These are phyloP conservation scores for Pseudozyma pruni DNA, from an alignment of 1,284 basidiomycete species.

Conservation along the genomic window DNA sequence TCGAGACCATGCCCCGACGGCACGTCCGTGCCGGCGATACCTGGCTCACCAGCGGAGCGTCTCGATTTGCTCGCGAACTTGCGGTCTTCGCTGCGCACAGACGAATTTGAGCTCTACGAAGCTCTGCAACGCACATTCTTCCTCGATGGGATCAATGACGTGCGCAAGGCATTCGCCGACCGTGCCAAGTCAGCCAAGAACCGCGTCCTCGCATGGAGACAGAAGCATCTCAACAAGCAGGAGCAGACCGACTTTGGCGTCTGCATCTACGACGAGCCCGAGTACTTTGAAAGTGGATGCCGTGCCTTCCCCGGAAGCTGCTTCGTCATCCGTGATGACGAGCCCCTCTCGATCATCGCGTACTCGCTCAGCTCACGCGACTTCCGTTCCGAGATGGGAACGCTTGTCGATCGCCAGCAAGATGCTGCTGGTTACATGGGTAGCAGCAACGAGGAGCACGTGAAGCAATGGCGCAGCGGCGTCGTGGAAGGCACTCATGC, in stretches of 20 bases:
- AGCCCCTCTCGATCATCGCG: conserved; percentile 61
- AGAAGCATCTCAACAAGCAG: conserved; percentile 55
- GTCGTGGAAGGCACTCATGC: conserved; percentile 28
- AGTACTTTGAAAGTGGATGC: conserved; percentile 37
- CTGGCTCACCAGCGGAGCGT: conserved; percentile 27
- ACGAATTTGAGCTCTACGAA: conserved; percentile 61
- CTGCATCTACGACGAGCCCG: conserved; percentile 49
- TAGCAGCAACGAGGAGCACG: conserved; percentile 40
- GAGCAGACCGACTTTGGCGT: conserved; percentile 43
- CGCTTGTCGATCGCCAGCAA: conserved; percentile 20
- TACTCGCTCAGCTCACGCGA: conserved; percentile 60
- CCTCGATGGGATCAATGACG: conserved; percentile 52
- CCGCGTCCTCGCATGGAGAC: conserved; percentile 51
- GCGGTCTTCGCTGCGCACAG: conserved; percentile 36
- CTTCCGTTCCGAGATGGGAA: conserved; percentile 49
- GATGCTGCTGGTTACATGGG: conserved; percentile 37
- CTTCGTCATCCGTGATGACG: conserved; percentile 56
- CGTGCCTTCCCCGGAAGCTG: conserved; percentile 56
- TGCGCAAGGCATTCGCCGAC: conserved; percentile 55
- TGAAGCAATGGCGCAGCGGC: conserved; percentile 50
- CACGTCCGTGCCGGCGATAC: conserved; percentile 9
- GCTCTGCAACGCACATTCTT: conserved; percentile 41
- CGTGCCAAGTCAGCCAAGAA: conserved; percentile 57
- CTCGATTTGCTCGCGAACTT: conserved; percentile 45
- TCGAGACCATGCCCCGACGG: neutral